phyloP scores from a whole-genome alignment of 2,329 filamentous ascomycete genomes.

The Fusarium domesticum region DNA sequence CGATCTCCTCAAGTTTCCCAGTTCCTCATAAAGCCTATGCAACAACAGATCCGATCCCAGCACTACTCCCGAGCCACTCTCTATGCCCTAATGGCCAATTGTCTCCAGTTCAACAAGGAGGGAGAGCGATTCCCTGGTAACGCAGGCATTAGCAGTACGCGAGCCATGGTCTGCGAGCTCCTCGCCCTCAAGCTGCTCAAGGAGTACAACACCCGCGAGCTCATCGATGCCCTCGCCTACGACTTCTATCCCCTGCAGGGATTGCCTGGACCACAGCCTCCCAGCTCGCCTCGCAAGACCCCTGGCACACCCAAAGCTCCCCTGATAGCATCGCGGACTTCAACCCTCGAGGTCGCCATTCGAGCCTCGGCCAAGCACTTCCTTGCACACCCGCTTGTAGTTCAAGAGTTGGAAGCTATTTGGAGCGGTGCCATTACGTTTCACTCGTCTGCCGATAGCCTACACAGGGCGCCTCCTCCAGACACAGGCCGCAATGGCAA shows the following conservation, averaged over 20 bases:
- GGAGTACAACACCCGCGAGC: slow-evolving; percentile 82
- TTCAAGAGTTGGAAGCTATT: slow-evolving; percentile 93
- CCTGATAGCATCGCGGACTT: slow-evolving; percentile 70
- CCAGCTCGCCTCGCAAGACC: slow-evolving; percentile 30
- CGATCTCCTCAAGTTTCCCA: slow-evolving; percentile 94
- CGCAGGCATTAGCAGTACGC: slow-evolving; percentile 76
- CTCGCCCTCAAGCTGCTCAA: slow-evolving; percentile 85
- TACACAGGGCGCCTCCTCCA: slow-evolving; percentile 60
- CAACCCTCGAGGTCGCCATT: slow-evolving; percentile 89
- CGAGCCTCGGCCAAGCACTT: slow-evolving; percentile 90
- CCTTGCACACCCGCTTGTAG: slow-evolving; percentile 83
- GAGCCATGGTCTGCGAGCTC: slow-evolving; percentile 86
- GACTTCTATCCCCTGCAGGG: slow-evolving; percentile 93
- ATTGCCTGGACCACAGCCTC: slow-evolving; percentile 49
- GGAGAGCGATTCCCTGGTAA: slow-evolving; percentile 78
- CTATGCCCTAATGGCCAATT: slow-evolving; percentile 90
- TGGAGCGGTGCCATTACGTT: slow-evolving; percentile 97
- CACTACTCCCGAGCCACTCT: slow-evolving; percentile 85
- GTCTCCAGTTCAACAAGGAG: slow-evolving; percentile 89
- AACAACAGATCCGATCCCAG: slow-evolving; percentile 77
- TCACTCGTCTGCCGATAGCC: slow-evolving; percentile 79
- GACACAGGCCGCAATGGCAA: slow-evolving; percentile 25
- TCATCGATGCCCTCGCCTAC: slow-evolving; percentile 92
- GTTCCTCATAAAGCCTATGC: slow-evolving; percentile 93
- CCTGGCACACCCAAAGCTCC: slow-evolving; percentile 44